Base-by-base conservation (phyloP, 805 yeast species). In the Wickerhamiella sergipiensis region DNA sequence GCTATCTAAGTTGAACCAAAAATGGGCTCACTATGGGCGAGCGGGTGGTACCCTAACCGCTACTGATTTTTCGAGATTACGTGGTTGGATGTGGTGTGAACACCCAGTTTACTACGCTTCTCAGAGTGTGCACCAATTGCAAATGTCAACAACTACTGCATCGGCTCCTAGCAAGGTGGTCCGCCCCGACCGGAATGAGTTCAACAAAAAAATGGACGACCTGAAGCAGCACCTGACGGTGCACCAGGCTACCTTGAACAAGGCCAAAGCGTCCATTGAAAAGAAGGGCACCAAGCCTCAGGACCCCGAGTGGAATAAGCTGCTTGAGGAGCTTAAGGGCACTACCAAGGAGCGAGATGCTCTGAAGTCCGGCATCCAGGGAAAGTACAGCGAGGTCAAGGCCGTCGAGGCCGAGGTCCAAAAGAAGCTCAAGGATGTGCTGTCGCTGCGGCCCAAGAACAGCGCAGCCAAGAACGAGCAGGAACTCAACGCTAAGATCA, bases 381-480 rank as follows among this genome's bases (percentile, higher is more conserved):
- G 81, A 54, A 64, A 66, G 64, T 56, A 71, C 59, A 85, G 81
- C 53, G 85, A 83, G 68, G 78, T 90, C 64, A 83, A 79, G 67
- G 72, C 72, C 43, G 67, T 81, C 55, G 97, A 92, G 61, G 70
- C 75, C 51, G 72, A 72, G 52, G 71, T 86, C 68, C 85, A 85
- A 75, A 80, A 81, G 68, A 84, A 82, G 71, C 77, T 81, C 60
- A 69, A 71, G 55, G 95, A 88, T 59, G 77, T 90, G 60, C 83
- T 79, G 66, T 74, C 80, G 43, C 76, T 79, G 63, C 79, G 83
- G 52, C 75, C 86, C 53, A 85, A 83, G 70, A 74, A 77, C 68
- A 74, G 77, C 68, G 77, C 71, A 57, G 89, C 78, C 75, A 68
- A 66, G 63, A 55, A 62, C 43, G 65, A 60, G 26, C 71, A 69